A percentile compares a stretch with the other conserved stretches of the same genome.
phyloP scores from a whole-genome alignment of 345 rosid genomes.

The Euphorbia pulcherrima region DNA sequence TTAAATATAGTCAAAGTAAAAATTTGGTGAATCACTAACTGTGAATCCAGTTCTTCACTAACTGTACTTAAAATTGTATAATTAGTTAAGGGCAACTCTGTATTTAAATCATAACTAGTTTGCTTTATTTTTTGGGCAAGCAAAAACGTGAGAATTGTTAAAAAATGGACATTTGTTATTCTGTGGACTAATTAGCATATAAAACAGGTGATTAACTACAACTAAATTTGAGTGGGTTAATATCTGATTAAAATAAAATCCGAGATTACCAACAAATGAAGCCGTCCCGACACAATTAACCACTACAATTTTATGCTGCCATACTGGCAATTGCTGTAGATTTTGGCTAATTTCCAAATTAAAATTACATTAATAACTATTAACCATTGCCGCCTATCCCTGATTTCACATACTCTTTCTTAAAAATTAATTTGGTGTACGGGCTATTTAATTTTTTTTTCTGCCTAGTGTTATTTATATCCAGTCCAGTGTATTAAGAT shows the following conservation, averaged over 20 bases:
- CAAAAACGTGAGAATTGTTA: background rate
- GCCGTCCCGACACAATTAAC: conserved; percentile 5
- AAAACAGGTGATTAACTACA: background rate
- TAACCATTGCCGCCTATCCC: too few species aligned
- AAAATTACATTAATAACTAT: too few species aligned
- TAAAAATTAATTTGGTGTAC: too few species aligned
- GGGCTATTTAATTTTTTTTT: too few species aligned
- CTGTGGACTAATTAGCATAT: background rate
- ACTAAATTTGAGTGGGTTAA: background rate
- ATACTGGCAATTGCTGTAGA: background rate
- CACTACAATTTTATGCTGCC: conserved; percentile 4
- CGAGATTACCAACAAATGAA: background rate
- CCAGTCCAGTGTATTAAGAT: too few species aligned
- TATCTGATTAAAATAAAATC: background rate
- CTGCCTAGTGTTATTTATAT: too few species aligned
- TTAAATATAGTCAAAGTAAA: too few species aligned
- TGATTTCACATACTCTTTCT: too few species aligned
- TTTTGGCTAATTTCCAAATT: background rate
- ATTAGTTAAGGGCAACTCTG: background rate
- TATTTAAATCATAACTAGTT: background rate
- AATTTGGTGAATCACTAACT: too few species aligned
- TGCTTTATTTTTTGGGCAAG: background rate
- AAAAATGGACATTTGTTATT: background rate
- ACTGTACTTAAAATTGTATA: background rate
- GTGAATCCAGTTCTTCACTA: background rate